A percentile compares a stretch with the other conserved stretches of the same genome.
Evolutionary conservation across 257 asterid species (phyloP).

Genomic region (Gynochthodes officinalis): DNA sequence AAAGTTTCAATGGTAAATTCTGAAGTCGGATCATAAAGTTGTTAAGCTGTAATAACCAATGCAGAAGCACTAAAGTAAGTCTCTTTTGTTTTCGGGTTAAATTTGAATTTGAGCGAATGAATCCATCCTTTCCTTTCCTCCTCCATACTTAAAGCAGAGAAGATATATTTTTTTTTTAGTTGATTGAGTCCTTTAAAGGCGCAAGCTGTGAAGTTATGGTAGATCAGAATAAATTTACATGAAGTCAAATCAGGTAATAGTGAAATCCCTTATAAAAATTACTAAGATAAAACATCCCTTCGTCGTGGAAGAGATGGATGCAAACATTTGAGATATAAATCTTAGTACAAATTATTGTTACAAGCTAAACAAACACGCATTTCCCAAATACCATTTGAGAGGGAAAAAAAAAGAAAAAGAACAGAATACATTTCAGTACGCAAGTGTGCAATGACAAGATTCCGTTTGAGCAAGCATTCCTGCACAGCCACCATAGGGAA

Average conservation of each 20-base stretch:
- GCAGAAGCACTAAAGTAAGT: no score
- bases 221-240: neutral
- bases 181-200: no score
- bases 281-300: neutral
- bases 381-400: neutral
- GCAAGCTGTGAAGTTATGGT: no score
- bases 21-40: no score
- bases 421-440: constrained; percentile 2
- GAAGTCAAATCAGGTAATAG: neutral
- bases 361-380: constrained; percentile 1
- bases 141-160: no score
- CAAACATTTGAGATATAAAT: neutral
- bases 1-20: no score
- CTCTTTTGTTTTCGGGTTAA: no score
- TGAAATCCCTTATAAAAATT: neutral
- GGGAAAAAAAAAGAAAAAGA: neutral
- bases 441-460: neutral
- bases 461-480: constrained; percentile 1
- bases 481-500: neutral
- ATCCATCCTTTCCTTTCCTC: no score
- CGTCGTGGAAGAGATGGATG: neutral
- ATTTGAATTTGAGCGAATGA: no score
- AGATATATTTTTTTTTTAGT: no score
- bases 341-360: neutral
- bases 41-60: no score